These are phyloP conservation scores for Blastocystis sp. DNA, from an alignment of 352 stramenopile genomes.

Conservation along the genomic window DNA sequence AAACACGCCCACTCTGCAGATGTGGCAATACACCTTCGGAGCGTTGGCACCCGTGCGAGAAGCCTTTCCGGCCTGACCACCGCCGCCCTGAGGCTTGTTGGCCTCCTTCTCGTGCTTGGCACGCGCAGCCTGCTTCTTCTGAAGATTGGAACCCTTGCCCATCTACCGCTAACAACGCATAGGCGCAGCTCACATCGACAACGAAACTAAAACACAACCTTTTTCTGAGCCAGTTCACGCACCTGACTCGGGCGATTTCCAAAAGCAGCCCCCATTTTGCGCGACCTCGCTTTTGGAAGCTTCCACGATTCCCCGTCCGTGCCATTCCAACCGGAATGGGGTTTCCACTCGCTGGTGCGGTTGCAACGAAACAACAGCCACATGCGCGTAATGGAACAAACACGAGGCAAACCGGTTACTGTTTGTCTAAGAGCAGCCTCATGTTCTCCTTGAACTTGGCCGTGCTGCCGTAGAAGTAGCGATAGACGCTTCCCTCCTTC, in stretches of 20 bases:
- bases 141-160: slow-evolving; percentile 69
- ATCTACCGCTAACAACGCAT: slow-evolving; percentile 22
- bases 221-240: no score
- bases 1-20: slow-evolving; percentile 50
- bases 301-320: no score
- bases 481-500: slow-evolving; percentile 32
- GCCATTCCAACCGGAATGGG: no score
- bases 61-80: slow-evolving; percentile 65
- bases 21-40: slow-evolving; percentile 56
- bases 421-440: slow-evolving; percentile 21
- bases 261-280: no score
- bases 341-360: no score
- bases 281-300: no score
- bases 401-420: no score
- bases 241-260: no score
- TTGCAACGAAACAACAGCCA: no score
- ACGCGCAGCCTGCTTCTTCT: slow-evolving; percentile 70
- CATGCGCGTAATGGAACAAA: no score
- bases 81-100: slow-evolving; percentile 61
- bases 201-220: not conserved
- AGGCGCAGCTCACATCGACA: not conserved
- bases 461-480: slow-evolving; percentile 35
- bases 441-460: slow-evolving; percentile 42
- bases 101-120: slow-evolving; percentile 65
- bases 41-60: slow-evolving; percentile 60